Evolutionary conservation across 2,329 filamentous ascomycete genomes (phyloP).

Genomic region (Fonsecaea pedrosoi): DNA sequence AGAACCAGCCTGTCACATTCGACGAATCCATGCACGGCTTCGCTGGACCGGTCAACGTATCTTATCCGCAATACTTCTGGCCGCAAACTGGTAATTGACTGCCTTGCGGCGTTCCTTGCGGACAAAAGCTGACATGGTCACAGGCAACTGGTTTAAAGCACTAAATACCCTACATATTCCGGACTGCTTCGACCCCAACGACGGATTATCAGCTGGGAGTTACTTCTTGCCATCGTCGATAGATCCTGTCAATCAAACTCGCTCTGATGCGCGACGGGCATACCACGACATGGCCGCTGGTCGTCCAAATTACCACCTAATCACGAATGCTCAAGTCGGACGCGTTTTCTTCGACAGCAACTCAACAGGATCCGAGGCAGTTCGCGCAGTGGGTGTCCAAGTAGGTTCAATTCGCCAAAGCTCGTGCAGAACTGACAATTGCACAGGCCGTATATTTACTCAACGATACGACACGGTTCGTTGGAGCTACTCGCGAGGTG

Average conservation of each 20-base stretch:
- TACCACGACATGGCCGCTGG: slow-evolving; percentile 48
- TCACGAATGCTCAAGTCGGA: slow-evolving; percentile 44
- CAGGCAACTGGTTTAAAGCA: slow-evolving; percentile 46
- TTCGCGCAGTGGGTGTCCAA: slow-evolving; percentile 26
- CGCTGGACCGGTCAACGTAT: slow-evolving; percentile 58
- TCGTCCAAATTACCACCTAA: slow-evolving; percentile 47
- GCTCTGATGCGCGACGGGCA: slow-evolving; percentile 50
- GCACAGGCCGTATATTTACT: slow-evolving; percentile 2
- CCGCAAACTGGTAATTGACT: slow-evolving; percentile 40
- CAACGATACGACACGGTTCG: slow-evolving; percentile 21
- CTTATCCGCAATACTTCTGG: slow-evolving; percentile 53
- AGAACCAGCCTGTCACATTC: slow-evolving; percentile 49
- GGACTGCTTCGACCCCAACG: slow-evolving; percentile 49
- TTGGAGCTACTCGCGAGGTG: slow-evolving; percentile 50
- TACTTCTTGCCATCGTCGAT: slow-evolving; percentile 49
- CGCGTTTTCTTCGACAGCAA: slow-evolving; percentile 42
- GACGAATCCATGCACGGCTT: slow-evolving; percentile 53
- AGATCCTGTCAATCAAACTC: slow-evolving; percentile 47
- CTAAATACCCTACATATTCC: slow-evolving; percentile 49
- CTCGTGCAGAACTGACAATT: background rate
- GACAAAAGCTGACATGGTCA: background rate
- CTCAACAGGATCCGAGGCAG: background rate
- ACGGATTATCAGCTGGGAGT: slow-evolving; percentile 47
- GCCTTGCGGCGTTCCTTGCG: background rate
- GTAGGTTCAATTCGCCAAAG: slow-evolving; percentile 6